These are phyloP conservation scores for Pichia sp. DNA, from an alignment of 1,139 yeast species.

Conservation along the genomic window DNA sequence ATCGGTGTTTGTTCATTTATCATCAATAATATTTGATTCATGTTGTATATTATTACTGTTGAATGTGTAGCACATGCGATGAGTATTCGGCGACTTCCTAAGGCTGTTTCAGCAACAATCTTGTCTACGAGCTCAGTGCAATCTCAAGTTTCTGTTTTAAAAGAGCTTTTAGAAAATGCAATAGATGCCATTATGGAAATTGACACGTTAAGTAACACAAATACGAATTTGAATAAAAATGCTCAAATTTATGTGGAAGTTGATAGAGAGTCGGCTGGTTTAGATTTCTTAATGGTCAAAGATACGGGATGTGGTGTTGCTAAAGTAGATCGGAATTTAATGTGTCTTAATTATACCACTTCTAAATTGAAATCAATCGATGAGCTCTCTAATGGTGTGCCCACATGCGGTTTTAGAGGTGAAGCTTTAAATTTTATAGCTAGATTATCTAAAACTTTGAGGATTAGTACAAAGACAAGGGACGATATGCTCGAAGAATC, in stretches of 20 bases:
- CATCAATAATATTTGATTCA: too few species aligned
- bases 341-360: conserved; percentile 66
- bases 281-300: conserved; percentile 52
- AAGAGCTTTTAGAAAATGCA: conserved; percentile 74
- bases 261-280: conserved; percentile 56
- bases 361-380: conserved; percentile 53
- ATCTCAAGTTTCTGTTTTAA: conserved; percentile 45
- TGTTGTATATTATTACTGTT: too few species aligned
- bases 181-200: conserved; percentile 49
- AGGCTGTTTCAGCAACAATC: conserved; percentile 18
- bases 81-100: conserved; percentile 23
- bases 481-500: conserved; percentile 30
- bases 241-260: conserved; percentile 55
- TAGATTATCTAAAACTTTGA: conserved; percentile 37
- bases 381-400: conserved; percentile 40
- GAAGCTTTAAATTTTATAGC: conserved; percentile 73
- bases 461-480: conserved; percentile 30
- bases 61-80: too few species aligned
- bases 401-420: conserved; percentile 76
- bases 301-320: conserved; percentile 78
- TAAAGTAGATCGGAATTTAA: conserved; percentile 47
- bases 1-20: too few species aligned
- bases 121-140: conserved; percentile 23
- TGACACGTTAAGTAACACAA: not conserved
- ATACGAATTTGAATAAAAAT: conserved; percentile 31